Evolutionary conservation across 2,329 filamentous ascomycete genomes (phyloP).

Genomic region (Fusarium azukiicola): DNA sequence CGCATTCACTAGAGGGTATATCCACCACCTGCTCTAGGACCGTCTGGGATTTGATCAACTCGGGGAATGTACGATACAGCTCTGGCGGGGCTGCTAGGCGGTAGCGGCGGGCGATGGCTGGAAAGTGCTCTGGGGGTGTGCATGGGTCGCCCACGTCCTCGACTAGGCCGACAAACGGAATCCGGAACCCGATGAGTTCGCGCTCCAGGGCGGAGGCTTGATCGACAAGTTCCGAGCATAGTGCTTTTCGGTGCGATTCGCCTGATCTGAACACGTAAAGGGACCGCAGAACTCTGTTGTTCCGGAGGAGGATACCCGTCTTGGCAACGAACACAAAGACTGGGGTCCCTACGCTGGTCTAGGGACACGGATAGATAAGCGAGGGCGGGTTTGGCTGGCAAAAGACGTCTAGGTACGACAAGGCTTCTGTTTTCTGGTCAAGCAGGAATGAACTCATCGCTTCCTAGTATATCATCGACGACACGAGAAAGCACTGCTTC

Average conservation of each 20-base stretch:
- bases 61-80: slow-evolving; percentile 34
- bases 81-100: slow-evolving; percentile 32
- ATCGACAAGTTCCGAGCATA: slow-evolving; percentile 20
- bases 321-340: slow-evolving; percentile 34
- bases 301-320: slow-evolving; percentile 20
- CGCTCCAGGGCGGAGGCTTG: slow-evolving; percentile 26
- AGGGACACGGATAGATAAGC: slow-evolving; percentile 32
- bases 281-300: slow-evolving; percentile 21
- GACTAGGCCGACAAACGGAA: slow-evolving; percentile 30
- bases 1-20: not conserved
- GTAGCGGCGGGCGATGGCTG: slow-evolving; percentile 29
- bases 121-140: slow-evolving; percentile 27
- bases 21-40: not conserved
- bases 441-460: slow-evolving; percentile 39
- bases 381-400: not conserved
- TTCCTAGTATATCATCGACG: slow-evolving; percentile 48
- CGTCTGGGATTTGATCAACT: not conserved
- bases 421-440: slow-evolving; percentile 28
- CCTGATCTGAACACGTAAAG: slow-evolving; percentile 24
- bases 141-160: slow-evolving; percentile 30
- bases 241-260: not conserved
- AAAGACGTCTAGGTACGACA: slow-evolving; percentile 40
- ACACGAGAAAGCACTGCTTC: slow-evolving; percentile 29
- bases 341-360: slow-evolving; percentile 38
- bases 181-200: slow-evolving; percentile 4